Evolutionary conservation across 2,329 filamentous ascomycete genomes (phyloP).

Genomic region (Xylariaceae sp.): DNA sequence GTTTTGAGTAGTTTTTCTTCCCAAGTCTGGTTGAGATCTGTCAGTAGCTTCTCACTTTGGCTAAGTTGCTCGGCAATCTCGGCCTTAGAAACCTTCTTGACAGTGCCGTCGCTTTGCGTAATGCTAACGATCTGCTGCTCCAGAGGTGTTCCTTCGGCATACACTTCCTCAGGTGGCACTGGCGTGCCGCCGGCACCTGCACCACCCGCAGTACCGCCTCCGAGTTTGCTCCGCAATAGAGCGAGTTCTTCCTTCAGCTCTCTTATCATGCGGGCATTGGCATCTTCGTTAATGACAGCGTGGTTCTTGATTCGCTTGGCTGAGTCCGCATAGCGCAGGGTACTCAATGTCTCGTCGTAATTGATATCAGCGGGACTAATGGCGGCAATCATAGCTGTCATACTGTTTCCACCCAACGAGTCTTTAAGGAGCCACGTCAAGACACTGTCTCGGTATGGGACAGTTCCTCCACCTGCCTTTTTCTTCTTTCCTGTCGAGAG

Average conservation of each 20-base stretch:
- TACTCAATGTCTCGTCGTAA: constrained; percentile 95
- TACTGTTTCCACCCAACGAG: constrained; percentile 94
- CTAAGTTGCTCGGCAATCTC: constrained; percentile 95
- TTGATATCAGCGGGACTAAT: constrained; percentile 99
- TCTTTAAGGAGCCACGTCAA: constrained; percentile 97
- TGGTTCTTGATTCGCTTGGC: constrained; percentile 99
- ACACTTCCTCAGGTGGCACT: constrained; percentile 70
- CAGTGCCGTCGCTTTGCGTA: constrained; percentile 72
- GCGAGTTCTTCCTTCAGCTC: constrained; percentile 94
- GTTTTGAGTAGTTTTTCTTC: constrained; percentile 94
- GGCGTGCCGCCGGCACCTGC: constrained; percentile 34
- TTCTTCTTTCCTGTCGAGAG: constrained; percentile 80
- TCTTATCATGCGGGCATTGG: constrained; percentile 97
- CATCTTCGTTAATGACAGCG: constrained; percentile 97
- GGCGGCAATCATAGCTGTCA: constrained; percentile 99
- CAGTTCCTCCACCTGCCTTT: constrained; percentile 67
- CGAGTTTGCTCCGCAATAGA: constrained; percentile 80
- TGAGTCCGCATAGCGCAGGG: constrained; percentile 91
- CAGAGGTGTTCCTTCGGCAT: constrained; percentile 84
- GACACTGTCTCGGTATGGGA: constrained; percentile 95
- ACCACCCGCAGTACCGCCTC: constrained; percentile 47
- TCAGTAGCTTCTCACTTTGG: constrained; percentile 93
- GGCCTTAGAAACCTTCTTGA: constrained; percentile 96
- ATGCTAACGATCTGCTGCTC: constrained; percentile 97
- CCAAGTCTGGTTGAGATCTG: constrained; percentile 97